Evolutionary conservation across 768 basidiomycete species (phyloP).

Genomic region (Plicaturopsis crispa): DNA sequence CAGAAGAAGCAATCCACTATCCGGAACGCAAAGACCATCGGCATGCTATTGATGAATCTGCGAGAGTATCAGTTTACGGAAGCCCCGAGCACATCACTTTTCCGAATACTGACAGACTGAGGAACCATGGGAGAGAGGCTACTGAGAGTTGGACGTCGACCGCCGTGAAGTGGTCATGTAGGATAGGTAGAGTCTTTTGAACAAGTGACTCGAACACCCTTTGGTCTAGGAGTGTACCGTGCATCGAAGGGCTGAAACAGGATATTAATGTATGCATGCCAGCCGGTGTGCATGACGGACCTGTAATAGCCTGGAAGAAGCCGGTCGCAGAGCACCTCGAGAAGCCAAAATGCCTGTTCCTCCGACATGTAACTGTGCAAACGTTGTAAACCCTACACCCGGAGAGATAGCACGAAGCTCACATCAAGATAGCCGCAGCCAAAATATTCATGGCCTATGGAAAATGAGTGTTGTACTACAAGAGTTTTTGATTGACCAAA

Average conservation of each 20-base stretch:
- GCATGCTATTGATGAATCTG: conserved; percentile 90
- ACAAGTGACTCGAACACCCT: conserved; percentile 96
- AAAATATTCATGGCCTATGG: conserved; percentile 93
- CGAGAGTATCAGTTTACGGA: neutral
- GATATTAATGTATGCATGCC: neutral
- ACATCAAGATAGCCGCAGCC: conserved; percentile 93
- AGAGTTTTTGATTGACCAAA: neutral
- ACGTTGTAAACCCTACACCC: conserved; percentile 6
- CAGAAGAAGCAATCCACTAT: conserved; percentile 98
- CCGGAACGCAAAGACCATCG: conserved; percentile 95
- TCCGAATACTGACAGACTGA: conserved; percentile 71
- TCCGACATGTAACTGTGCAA: conserved; percentile 89
- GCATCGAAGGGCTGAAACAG: conserved; percentile 81
- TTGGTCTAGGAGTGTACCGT: conserved; percentile 97
- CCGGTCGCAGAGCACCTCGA: conserved; percentile 91
- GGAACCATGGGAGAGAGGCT: conserved; percentile 95
- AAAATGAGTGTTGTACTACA: conserved; percentile 1
- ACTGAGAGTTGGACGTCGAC: conserved; percentile 97
- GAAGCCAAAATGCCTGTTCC: conserved; percentile 96
- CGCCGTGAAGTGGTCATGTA: conserved; percentile 84
- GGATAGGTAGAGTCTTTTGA: conserved; percentile 80
- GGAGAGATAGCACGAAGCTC: conserved; percentile 13
- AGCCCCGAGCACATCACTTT: conserved; percentile 6
- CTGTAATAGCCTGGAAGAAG: conserved; percentile 96
- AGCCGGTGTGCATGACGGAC: conserved; percentile 34